Evolutionary conservation across 768 basidiomycete genomes (phyloP).

Genomic region (Rhizopogon vinicolor): DNA sequence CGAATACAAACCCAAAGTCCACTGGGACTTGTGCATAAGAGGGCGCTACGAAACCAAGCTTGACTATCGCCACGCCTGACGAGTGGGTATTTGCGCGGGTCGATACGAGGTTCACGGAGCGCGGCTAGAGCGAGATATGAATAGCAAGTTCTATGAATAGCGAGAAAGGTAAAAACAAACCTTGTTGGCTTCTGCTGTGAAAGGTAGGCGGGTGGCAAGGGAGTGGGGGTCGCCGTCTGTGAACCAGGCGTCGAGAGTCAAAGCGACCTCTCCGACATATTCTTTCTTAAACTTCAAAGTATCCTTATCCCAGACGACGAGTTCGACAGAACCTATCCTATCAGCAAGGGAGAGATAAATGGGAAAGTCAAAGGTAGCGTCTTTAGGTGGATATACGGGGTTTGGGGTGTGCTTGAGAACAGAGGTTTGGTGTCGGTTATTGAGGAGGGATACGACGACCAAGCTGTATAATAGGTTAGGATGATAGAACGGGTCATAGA

Average conservation of each 20-base stretch:
- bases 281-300: constrained; percentile 69
- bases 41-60: constrained; percentile 53
- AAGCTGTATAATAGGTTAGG: constrained; percentile 39
- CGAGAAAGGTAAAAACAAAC: constrained; percentile 37
- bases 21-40: constrained; percentile 39
- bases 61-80: constrained; percentile 52
- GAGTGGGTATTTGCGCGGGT: constrained; percentile 43
- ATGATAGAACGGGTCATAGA: background rate
- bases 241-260: constrained; percentile 86
- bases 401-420: constrained; percentile 69
- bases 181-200: constrained; percentile 62
- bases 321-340: constrained; percentile 68
- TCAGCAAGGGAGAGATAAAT: constrained; percentile 75
- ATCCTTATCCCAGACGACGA: constrained; percentile 95
- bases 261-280: constrained; percentile 83
- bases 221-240: constrained; percentile 19
- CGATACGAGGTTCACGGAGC: constrained; percentile 42
- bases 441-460: constrained; percentile 61
- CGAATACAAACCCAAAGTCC: constrained; percentile 57
- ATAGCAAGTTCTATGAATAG: constrained; percentile 8
- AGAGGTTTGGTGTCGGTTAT: constrained; percentile 63
- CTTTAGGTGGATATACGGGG: constrained; percentile 59
- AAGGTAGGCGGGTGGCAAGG: constrained; percentile 37
- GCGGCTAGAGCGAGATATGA: constrained; percentile 29
- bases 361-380: constrained; percentile 88